Evolutionary conservation across 2,329 filamentous ascomycete species (phyloP), one percentile per base, ranked within the genome.

Genomic region (Penicillium sp.): DNA sequence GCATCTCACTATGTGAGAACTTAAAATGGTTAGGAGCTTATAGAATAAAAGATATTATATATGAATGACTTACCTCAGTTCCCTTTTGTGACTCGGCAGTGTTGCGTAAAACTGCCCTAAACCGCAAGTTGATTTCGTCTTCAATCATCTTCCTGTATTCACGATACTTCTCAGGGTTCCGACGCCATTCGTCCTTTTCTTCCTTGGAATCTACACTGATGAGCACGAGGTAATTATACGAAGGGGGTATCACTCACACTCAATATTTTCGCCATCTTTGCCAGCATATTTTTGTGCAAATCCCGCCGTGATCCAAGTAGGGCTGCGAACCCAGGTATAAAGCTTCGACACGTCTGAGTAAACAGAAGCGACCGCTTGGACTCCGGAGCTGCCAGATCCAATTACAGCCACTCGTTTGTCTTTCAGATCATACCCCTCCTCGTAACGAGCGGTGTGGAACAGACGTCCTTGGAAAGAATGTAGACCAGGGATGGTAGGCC

Each of bases 201-300:
- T 48, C 32, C 12, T 40, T 24, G 23, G 15, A 20, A 20, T 20
- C 33, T 33, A 41, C 18, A 15, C 4, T 8, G 20, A 23, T 36
- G 3, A 36, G 33, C 8, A 3, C n/a, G 10, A 7, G 8, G 33
- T n/a, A 9, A 3, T 36, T 7, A 20, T 20, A 18, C 6, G 8
- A 10, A 12, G 4, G 8, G 9, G 9, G 13, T 23, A 12, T 20
- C 7, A 24, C 26, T 44, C 13, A 44, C 41, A 45, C 13, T 45
- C 12, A 12, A 44, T 23, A 46, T 53, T 53, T 4, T 33, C 33
- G 4, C 51, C 50, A n/a, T 33, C 33, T 5, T 18, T 24, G 23
- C 40, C 45, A 20, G 50, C 45, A 41, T 32, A 44, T n/a, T 30
- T 41, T 13, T 41, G 40, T 12, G 46, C 50, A 49, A 49, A 40